Conservation (phyloP, 164 flowering plant genomes). For the Liquidambar formosana region DNA sequence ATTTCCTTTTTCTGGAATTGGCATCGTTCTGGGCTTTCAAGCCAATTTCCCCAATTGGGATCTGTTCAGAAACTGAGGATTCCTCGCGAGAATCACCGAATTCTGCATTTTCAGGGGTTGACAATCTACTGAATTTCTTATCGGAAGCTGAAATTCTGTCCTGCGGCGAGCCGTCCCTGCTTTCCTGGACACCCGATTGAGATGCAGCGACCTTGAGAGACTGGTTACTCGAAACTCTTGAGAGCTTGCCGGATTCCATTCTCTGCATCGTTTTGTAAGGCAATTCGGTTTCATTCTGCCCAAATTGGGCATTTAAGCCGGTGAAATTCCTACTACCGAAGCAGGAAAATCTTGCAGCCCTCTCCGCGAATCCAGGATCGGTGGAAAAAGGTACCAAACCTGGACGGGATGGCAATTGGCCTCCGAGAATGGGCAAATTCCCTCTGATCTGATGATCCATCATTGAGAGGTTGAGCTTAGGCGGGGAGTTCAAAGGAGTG, state of each 20-base stretch:
- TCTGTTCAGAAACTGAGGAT: constrained; percentile 61
- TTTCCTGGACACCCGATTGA: constrained; percentile 23
- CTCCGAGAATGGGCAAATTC: constrained; percentile 26
- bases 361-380: constrained; percentile 84
- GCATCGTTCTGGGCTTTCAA: constrained; percentile 18
- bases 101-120: constrained; percentile 21
- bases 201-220: constrained; percentile 48
- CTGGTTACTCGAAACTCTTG: constrained; percentile 57
- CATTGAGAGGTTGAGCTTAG: constrained; percentile 51
- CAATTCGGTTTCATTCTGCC: constrained; percentile 34
- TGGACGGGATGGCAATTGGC: constrained; percentile 27
- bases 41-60: constrained; percentile 28
- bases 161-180: constrained; percentile 13
- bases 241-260: constrained; percentile 40
- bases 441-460: constrained; percentile 38
- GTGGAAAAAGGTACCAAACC: constrained; percentile 49
- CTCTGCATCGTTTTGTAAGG: constrained; percentile 22
- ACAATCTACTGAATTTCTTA: constrained; percentile 8
- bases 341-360: constrained; percentile 82
- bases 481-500: constrained; percentile 74
- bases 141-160: constrained; percentile 22
- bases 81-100: constrained; percentile 38
- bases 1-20: constrained; percentile 53
- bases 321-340: constrained; percentile 54
- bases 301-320: constrained; percentile 36